Conservation (phyloP, 495 filamentous ascomycete species). For the Penicillium robsamsonii region DNA sequence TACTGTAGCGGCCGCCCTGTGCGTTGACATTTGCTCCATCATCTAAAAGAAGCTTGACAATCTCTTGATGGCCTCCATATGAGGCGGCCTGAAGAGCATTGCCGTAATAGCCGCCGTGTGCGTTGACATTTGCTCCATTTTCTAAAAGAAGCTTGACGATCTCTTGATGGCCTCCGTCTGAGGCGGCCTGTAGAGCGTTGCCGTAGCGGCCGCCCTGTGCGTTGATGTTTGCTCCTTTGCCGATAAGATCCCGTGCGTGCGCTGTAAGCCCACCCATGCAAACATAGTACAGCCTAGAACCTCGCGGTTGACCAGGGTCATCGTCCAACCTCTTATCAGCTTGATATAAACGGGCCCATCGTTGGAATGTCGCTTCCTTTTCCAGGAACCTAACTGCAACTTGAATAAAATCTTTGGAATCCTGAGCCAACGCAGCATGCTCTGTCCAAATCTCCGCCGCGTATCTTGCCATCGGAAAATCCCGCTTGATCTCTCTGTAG, state of each 20-base stretch:
- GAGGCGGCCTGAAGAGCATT: too few species aligned
- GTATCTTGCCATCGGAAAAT: constrained; percentile 26
- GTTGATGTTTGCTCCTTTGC: constrained; percentile 23
- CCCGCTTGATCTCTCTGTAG: constrained; percentile 1
- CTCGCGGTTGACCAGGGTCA: background rate
- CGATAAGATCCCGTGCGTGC: constrained; percentile 14
- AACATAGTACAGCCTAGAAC: constrained; percentile 20
- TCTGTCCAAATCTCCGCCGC: constrained; percentile 16
- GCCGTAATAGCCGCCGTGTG: too few species aligned
- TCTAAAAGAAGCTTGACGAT: too few species aligned
- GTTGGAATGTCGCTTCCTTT: constrained; percentile 17
- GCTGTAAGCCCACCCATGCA: constrained; percentile 11
- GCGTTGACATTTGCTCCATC: too few species aligned
- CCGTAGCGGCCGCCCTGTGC: too few species aligned
- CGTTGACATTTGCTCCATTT: too few species aligned
- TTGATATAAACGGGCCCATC: constrained; percentile 15
- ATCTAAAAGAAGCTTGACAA: too few species aligned
- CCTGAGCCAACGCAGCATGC: constrained; percentile 21
- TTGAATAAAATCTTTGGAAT: constrained; percentile 10
- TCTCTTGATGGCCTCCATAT: too few species aligned
- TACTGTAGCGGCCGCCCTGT: too few species aligned
- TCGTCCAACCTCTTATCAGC: background rate
- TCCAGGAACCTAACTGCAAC: constrained; percentile 14
- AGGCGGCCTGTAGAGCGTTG: too few species aligned
- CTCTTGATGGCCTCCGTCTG: too few species aligned